Base-by-base conservation (phyloP, 306 rosid species). In the Inga oerstediana region DNA sequence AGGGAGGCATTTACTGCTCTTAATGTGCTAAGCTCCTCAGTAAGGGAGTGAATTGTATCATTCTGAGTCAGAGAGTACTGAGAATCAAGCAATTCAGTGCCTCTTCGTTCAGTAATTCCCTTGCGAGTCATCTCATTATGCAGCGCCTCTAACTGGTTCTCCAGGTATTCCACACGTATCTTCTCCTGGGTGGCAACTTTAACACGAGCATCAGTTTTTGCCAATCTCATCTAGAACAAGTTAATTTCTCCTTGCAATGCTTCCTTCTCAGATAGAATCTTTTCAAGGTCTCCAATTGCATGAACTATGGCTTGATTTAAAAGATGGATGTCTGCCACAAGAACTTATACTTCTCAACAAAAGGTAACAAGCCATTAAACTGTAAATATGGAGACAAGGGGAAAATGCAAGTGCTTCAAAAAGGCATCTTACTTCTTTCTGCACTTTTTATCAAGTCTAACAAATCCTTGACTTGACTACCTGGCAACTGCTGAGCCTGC, bases 221-320 rank as follows among this genome's bases (percentile, higher is more conserved):
- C 95, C 86, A 96, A 83, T 83, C 80, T 94, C 90, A 69, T 84
- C 77, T 89, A 97, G 85, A 96, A 80, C 84, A 27, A 74, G 75
- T 88, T 89, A 52, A 96, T 90, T 86, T 96, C 94, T 79, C 87
- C 88, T 86, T 90, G 97, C 82, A 96, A 86, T 34, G 85, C 82
- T 83, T 92, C 89, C 88, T 96, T 96, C 87, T 96, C 99, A 10
- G 87, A 44, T 24, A 90, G 85, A 89, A 91, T 85, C 83, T 85
- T 94, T 65, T 91, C 98, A 84, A 94, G 92, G 81, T 96, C 94
- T 81, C 94, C 82, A 71, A 90, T 92, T 27, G 95, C 95, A 74
- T 67, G 87, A 45, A 94, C 87, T 49, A 98, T 93, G 39, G 97
- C 97, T 72, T 82, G 92, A 85, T 96, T 96, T 75, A 96, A 85